These are phyloP conservation scores for Elsinoe batatas DNA, from an alignment of 2,329 filamentous ascomycete genomes.

Conservation along the genomic window DNA sequence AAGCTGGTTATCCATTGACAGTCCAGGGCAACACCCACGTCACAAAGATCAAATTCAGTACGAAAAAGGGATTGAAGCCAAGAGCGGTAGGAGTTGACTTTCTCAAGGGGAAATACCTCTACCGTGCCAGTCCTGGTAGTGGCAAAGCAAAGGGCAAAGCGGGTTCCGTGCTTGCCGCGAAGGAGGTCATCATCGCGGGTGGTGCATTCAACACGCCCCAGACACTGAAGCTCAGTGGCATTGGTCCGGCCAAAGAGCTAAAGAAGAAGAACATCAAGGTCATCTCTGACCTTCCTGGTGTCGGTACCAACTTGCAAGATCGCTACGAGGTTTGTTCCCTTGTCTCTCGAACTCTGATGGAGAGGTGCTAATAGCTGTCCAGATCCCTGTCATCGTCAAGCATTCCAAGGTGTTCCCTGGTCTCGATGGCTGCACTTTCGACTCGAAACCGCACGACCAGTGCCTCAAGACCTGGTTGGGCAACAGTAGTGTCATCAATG, in stretches of 20 bases:
- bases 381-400: conserved; percentile 40
- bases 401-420: conserved; percentile 27
- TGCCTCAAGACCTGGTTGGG: conserved; percentile 37
- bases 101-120: conserved; percentile 31
- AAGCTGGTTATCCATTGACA: conserved; percentile 45
- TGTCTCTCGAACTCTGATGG: too few species aligned
- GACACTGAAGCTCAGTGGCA: conserved; percentile 54
- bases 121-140: conserved; percentile 30
- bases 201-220: conserved; percentile 58
- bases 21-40: conserved; percentile 52
- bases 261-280: conserved; percentile 44
- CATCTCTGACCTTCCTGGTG: conserved; percentile 48
- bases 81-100: conserved; percentile 38
- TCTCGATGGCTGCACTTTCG: conserved; percentile 33
- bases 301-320: conserved; percentile 56
- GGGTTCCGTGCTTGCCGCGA: conserved; percentile 34
- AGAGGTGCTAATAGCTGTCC: too few species aligned
- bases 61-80: conserved; percentile 41
- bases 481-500: conserved; percentile 23
- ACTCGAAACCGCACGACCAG: conserved; percentile 26
- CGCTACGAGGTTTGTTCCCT: conserved; percentile 36
- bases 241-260: conserved; percentile 48
- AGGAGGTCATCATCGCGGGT: conserved; percentile 38
- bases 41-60: conserved; percentile 56
- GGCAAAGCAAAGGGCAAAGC: conserved; percentile 26